Percentiles rank a stretch among this genome's conserved stretches.
Evolutionary conservation across 2,329 filamentous ascomycete genomes (phyloP).

Genomic region (Ophiostoma perfectum): DNA sequence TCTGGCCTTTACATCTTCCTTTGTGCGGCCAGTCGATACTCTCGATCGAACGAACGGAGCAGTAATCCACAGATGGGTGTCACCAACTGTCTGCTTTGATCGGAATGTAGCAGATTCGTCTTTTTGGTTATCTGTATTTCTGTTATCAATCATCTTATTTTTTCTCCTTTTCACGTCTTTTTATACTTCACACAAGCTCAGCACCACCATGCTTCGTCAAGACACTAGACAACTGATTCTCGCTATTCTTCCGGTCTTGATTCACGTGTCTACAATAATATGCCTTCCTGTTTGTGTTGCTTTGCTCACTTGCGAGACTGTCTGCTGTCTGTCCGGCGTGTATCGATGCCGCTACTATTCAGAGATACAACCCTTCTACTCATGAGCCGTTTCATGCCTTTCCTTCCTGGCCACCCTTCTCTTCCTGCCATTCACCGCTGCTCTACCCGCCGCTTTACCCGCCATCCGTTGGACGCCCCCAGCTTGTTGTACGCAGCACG

Average conservation of each 20-base stretch:
- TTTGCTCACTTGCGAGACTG: no score
- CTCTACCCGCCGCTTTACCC: not conserved
- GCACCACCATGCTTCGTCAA: no score
- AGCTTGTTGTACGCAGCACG: constrained; percentile 19
- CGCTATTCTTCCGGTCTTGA: no score
- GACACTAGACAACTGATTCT: no score
- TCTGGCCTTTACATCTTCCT: not conserved
- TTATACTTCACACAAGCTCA: not conserved
- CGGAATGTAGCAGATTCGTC: not conserved
- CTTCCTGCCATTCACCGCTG: not conserved
- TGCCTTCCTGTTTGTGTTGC: no score
- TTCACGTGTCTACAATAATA: no score
- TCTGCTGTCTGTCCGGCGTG: not conserved
- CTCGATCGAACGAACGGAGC: not conserved
- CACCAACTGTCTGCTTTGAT: not conserved
- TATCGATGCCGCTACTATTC: no score
- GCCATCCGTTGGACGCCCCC: not conserved
- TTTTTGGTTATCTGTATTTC: not conserved
- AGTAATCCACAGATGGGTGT: not conserved
- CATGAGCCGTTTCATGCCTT: no score
- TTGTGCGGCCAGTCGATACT: not conserved
- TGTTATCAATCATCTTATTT: not conserved
- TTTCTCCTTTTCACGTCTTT: not conserved
- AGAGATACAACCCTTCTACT: no score
- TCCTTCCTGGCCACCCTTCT: not conserved